Evolutionary conservation across 257 asterid species (phyloP), one percentile per base, ranked within the genome.

Genomic region (Capsicum chinense): DNA sequence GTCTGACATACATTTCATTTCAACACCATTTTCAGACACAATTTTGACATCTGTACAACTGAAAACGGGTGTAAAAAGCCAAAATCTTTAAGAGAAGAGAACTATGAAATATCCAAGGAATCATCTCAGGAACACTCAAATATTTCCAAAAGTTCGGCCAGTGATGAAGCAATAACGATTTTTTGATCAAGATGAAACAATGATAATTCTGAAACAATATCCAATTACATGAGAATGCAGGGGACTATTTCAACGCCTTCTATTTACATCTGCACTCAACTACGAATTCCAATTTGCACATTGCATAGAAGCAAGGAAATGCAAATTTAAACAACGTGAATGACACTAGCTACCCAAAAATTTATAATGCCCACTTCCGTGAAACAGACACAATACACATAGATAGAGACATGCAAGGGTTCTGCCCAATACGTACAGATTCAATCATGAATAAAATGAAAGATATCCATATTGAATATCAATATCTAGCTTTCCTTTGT

Each of bases 151-250:
- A n/a, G 3, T 44, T 73, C 8, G 6, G 0, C 59, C 80, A 73
- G 12, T 47, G 59, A 48, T 6, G 58, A 71, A 71, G 37, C 58
- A 71, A 71, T 63, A 63, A 5, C 8, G 17, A 5, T 1, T 62
- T 19, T 62, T 62, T 19, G 37, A 63, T 63, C 17, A 63, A 10
- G 42, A 5, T 63, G 70, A 64, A 64, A 9, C n/a, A 64, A 26
- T 12, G 8, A 0, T 9, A 64, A n/a, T 1, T 71, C 79, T 47
- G n/a, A 71, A 71, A n/a, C 7, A 73, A 73, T 19, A 73, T 48
- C 80, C 39, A 73, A 73, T n/a, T 48, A 47, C 80, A 73, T 73
- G 39, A 73, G 39, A 71, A 73, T 0, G 56, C 79, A 70, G 26
- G 56, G 79, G 35, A 56, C 2, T 42, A 70, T 9, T 70, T 42